Evolutionary conservation across 495 filamentous ascomycete genomes (phyloP).

Genomic region (Aspergillus nanangensis): DNA sequence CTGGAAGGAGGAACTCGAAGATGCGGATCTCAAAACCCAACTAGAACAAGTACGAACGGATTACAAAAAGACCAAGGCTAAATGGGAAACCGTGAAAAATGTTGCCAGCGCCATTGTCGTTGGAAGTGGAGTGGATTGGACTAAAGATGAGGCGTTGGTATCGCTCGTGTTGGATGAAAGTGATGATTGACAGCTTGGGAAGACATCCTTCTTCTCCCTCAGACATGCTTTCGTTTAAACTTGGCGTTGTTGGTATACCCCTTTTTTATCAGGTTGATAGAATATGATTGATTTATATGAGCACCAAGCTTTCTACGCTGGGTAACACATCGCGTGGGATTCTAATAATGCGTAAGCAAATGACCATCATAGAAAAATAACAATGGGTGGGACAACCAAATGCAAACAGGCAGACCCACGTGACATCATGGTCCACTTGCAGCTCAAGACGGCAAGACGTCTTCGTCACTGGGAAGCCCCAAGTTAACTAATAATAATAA

Average conservation of each 20-base stretch:
- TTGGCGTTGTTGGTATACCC: too few species aligned
- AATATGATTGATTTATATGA: too few species aligned
- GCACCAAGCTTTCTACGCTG: too few species aligned
- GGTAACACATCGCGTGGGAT: too few species aligned
- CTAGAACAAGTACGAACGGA: constrained; percentile 53
- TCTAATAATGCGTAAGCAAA: too few species aligned
- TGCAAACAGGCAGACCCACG: constrained; percentile 20
- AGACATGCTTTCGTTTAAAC: too few species aligned
- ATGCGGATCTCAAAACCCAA: constrained; percentile 46
- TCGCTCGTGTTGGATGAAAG: constrained; percentile 74
- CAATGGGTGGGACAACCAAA: too few species aligned
- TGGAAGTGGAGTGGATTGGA: constrained; percentile 84
- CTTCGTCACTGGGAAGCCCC: too few species aligned
- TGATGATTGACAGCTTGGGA: constrained; percentile 51
- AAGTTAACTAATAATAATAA: too few species aligned
- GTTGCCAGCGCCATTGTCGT: constrained; percentile 70
- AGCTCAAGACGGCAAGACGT: constrained; percentile 4
- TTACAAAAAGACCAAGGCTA: constrained; percentile 50
- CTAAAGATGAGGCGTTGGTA: constrained; percentile 60
- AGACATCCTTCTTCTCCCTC: too few species aligned
- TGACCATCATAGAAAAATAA: neutral
- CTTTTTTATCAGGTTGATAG: too few species aligned
- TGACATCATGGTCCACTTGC: constrained; percentile 20
- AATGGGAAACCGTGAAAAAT: constrained; percentile 71
- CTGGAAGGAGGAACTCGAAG: constrained; percentile 45